Percentiles rank a stretch among this genome's conserved stretches.
Evolutionary conservation across 2,329 filamentous ascomycete genomes (phyloP).

Genomic region (Aphanocladium album): DNA sequence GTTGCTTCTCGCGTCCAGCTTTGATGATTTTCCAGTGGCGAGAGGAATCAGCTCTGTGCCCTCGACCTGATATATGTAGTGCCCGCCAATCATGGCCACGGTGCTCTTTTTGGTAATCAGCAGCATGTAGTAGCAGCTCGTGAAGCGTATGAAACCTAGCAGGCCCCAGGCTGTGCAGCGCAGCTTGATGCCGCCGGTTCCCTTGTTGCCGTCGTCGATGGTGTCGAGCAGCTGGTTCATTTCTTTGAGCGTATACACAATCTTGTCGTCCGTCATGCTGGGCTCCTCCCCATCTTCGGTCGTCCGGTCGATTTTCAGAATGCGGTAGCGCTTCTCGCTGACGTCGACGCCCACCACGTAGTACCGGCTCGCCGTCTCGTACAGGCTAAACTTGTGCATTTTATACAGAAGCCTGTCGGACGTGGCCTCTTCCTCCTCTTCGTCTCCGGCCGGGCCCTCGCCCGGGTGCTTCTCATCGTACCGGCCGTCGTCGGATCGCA

Average conservation of each 20-base stretch:
- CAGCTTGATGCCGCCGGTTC: constrained; percentile 81
- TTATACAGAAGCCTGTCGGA: constrained; percentile 44
- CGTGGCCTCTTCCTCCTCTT: constrained; percentile 28
- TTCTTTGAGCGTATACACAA: constrained; percentile 85
- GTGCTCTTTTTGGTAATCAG: constrained; percentile 94
- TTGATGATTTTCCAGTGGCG: constrained; percentile 64
- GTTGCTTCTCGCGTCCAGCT: constrained; percentile 67
- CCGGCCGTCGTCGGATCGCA: background rate
- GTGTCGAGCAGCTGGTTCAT: constrained; percentile 91
- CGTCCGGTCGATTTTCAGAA: constrained; percentile 92
- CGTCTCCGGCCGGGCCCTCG: constrained; percentile 14
- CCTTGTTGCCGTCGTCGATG: constrained; percentile 91
- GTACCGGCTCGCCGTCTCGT: constrained; percentile 89
- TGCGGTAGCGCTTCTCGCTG: constrained; percentile 80
- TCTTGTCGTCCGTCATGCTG: constrained; percentile 87
- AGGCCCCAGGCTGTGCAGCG: constrained; percentile 91
- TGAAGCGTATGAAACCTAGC: constrained; percentile 92
- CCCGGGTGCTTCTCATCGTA: background rate
- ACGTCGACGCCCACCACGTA: constrained; percentile 94
- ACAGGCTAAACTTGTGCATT: constrained; percentile 97
- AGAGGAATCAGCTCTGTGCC: constrained; percentile 87
- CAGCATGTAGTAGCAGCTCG: constrained; percentile 94
- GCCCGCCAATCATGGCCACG: constrained; percentile 91
- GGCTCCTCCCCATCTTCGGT: constrained; percentile 72
- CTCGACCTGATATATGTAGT: constrained; percentile 93